Conservation (phyloP, 2,329 filamentous ascomycete species). For the Fusarium nanum region DNA sequence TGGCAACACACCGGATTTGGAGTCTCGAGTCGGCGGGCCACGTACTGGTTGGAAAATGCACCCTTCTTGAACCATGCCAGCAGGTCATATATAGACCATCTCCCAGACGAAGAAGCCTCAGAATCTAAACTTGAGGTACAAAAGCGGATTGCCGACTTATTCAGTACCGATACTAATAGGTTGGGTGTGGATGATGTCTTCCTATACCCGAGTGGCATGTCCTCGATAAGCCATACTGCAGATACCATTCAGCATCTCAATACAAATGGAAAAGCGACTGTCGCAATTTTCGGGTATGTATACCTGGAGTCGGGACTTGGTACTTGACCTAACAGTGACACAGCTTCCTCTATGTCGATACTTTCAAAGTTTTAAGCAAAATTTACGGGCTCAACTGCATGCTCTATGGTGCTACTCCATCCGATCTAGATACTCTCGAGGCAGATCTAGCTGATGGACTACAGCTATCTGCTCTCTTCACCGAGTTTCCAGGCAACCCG, state of each 20-base stretch:
- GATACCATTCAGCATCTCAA: constrained; percentile 15
- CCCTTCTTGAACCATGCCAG: constrained; percentile 25
- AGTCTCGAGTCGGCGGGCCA: constrained; percentile 46
- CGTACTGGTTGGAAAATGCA: constrained; percentile 42
- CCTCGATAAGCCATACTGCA: constrained; percentile 54
- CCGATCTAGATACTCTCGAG: constrained; percentile 56
- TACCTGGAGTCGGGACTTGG: not conserved
- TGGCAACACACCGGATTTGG: constrained; percentile 49
- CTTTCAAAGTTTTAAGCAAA: constrained; percentile 47
- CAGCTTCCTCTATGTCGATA: constrained; percentile 49
- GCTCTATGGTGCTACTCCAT: constrained; percentile 57
- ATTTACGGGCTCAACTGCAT: constrained; percentile 50
- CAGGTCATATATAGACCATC: not conserved
- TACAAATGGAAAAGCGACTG: not conserved
- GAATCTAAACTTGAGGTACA: constrained; percentile 24
- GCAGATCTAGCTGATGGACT: constrained; percentile 52
- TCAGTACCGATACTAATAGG: constrained; percentile 26
- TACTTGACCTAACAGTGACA: not conserved
- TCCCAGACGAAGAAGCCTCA: constrained; percentile 12
- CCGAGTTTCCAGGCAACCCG: constrained; percentile 57
- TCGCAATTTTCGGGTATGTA: constrained; percentile 48
- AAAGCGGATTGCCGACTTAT: constrained; percentile 35
- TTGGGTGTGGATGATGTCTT: constrained; percentile 56
- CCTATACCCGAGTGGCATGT: constrained; percentile 65
- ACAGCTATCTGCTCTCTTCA: constrained; percentile 58